Conservation (phyloP, 495 filamentous ascomycete species). For the Xylaria bambusicola region DNA sequence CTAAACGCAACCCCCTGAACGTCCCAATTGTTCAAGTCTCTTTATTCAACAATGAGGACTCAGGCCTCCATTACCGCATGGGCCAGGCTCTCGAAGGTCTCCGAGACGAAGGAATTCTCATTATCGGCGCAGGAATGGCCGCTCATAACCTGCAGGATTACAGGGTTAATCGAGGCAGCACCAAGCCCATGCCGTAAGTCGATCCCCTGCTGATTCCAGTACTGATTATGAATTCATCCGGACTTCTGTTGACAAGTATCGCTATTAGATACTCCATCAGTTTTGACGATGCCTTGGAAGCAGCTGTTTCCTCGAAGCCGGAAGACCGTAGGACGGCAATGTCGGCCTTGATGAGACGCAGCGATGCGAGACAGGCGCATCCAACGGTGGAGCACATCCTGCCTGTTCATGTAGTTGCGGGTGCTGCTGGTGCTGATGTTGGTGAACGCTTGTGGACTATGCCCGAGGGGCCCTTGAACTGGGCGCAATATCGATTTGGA, state of each 20-base stretch:
- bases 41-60: slow-evolving; percentile 62
- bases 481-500: slow-evolving; percentile 67
- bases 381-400: slow-evolving; percentile 65
- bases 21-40: slow-evolving; percentile 72
- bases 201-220: too few relatives aligned
- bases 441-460: slow-evolving; percentile 58
- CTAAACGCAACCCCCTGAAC: slow-evolving; percentile 63
- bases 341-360: slow-evolving; percentile 54
- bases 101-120: slow-evolving; percentile 65
- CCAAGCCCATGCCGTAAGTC: slow-evolving; percentile 41
- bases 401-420: slow-evolving; percentile 65
- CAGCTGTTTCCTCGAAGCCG: slow-evolving; percentile 51
- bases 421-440: slow-evolving; percentile 58
- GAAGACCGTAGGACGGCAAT: slow-evolving; percentile 59
- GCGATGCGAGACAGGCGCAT: slow-evolving; percentile 67
- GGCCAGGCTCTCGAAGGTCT: slow-evolving; percentile 62
- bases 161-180: slow-evolving; percentile 42
- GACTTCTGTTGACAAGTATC: background rate
- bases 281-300: slow-evolving; percentile 68
- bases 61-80: slow-evolving; percentile 61
- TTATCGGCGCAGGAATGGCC: slow-evolving; percentile 70
- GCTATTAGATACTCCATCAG: slow-evolving; percentile 50
- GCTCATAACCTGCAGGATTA: slow-evolving; percentile 69
- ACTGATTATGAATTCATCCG: background rate
- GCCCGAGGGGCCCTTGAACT: slow-evolving; percentile 62